phyloP scores from a whole-genome alignment of 768 basidiomycete species.

The Pleurotus salmoneostramineus region DNA sequence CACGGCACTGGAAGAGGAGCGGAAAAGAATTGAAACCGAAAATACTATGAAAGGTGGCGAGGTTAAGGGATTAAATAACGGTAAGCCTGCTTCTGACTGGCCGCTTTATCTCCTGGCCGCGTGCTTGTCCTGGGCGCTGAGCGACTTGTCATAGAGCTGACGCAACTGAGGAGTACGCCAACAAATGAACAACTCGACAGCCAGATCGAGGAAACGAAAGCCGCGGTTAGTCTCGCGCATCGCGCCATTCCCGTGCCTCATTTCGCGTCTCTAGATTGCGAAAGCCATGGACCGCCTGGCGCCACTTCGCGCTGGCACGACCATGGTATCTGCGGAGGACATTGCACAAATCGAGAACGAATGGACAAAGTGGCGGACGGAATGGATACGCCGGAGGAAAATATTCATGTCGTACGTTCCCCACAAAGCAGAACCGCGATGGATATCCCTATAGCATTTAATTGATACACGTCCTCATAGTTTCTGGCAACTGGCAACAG shows the following conservation, averaged over 20 bases:
- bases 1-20: slow-evolving; percentile 54
- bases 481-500: slow-evolving; percentile 71
- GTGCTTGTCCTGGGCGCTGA: slow-evolving; percentile 10
- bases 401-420: slow-evolving; percentile 66
- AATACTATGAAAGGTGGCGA: slow-evolving; percentile 50
- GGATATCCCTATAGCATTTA: too few relatives aligned
- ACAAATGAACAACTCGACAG: slow-evolving; percentile 64
- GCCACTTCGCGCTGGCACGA: slow-evolving; percentile 65
- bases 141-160: slow-evolving; percentile 46
- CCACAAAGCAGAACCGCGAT: neutral
- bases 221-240: slow-evolving; percentile 38
- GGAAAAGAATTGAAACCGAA: slow-evolving; percentile 52
- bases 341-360: slow-evolving; percentile 65
- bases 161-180: slow-evolving; percentile 57
- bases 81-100: slow-evolving; percentile 21
- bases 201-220: slow-evolving; percentile 46
- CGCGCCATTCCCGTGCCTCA: slow-evolving; percentile 7
- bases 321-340: slow-evolving; percentile 69
- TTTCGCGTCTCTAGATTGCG: slow-evolving; percentile 35
- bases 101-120: slow-evolving; percentile 10
- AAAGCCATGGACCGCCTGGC: slow-evolving; percentile 46
- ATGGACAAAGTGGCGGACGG: slow-evolving; percentile 75
- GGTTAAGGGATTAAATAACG: slow-evolving; percentile 43
- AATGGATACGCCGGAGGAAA: slow-evolving; percentile 78
- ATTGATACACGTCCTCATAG: slow-evolving; percentile 29